Percentiles rank a stretch among this genome's conserved stretches.
Evolutionary conservation across 176 grass and related monocot species (phyloP).

Genomic region (Eleusine coracana): DNA sequence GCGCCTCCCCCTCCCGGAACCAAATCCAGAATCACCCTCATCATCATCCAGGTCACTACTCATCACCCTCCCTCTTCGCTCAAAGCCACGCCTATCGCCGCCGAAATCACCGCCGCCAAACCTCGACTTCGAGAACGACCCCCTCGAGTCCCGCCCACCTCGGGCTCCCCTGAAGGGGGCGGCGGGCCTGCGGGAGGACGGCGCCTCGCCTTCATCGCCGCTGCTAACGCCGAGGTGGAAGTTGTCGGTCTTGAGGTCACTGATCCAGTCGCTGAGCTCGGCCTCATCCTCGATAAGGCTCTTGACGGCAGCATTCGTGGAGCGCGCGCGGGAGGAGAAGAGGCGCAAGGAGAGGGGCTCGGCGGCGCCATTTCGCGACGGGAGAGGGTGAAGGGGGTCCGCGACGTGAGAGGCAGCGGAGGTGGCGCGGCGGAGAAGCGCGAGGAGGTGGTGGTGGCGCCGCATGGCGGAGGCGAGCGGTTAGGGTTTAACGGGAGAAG

Average conservation of each 20-base stretch:
- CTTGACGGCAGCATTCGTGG: slow-evolving; percentile 43
- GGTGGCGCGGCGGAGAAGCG: slow-evolving; percentile 38
- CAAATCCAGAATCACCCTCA: slow-evolving; percentile 40
- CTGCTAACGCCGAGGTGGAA: slow-evolving; percentile 61
- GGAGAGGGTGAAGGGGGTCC: not conserved
- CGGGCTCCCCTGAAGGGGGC: slow-evolving; percentile 42
- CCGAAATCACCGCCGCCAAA: slow-evolving; percentile 50
- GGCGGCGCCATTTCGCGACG: slow-evolving; percentile 39
- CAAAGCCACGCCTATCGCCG: slow-evolving; percentile 40
- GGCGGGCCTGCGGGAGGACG: slow-evolving; percentile 22
- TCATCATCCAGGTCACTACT: slow-evolving; percentile 38
- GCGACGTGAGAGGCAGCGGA: slow-evolving; percentile 32
- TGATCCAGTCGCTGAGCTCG: slow-evolving; percentile 81
- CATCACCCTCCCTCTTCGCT: slow-evolving; percentile 46
- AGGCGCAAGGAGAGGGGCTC: slow-evolving; percentile 29
- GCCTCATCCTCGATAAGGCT: slow-evolving; percentile 86
- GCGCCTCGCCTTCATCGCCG: slow-evolving; percentile 53
- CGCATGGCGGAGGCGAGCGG: slow-evolving; percentile 18
- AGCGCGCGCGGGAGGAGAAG: slow-evolving; percentile 52
- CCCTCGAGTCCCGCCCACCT: slow-evolving; percentile 49
- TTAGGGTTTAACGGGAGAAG: slow-evolving; percentile 62
- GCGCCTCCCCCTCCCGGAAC: slow-evolving; percentile 52
- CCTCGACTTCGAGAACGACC: slow-evolving; percentile 40
- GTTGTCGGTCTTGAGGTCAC: slow-evolving; percentile 71
- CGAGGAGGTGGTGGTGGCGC: slow-evolving; percentile 34